phyloP scores from a whole-genome alignment of 2,329 filamentous ascomycete species.

The Aurifilum marmelostoma region DNA sequence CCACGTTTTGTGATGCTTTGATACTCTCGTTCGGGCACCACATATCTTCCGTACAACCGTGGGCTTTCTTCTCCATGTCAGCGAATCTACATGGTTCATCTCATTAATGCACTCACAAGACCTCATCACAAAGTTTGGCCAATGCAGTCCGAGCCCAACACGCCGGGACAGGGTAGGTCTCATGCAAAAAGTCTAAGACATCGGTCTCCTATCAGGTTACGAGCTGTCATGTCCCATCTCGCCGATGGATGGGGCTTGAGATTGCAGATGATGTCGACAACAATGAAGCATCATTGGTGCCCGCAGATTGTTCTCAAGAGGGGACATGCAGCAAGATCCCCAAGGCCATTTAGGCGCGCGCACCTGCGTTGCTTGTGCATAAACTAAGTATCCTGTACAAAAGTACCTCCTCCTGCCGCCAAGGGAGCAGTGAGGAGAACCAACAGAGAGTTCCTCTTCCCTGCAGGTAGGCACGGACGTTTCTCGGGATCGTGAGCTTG shows the following conservation, averaged over 20 bases:
- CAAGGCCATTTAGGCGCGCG: constrained; percentile 12
- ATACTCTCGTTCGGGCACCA: not conserved
- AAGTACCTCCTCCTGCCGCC: not conserved
- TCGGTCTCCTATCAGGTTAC: not conserved
- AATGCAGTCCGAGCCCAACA: constrained; percentile 10
- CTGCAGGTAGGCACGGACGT: constrained; percentile 19
- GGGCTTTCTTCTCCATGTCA: not conserved
- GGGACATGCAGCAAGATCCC: constrained; percentile 20
- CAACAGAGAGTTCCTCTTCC: not conserved
- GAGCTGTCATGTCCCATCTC: not conserved
- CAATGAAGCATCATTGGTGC: constrained; percentile 27
- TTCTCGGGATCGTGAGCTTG: constrained; percentile 25
- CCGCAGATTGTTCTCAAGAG: constrained; percentile 25
- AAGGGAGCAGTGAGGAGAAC: not conserved
- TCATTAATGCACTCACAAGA: not conserved
- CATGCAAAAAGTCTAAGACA: constrained; percentile 11
- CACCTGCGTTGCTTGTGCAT: not conserved
- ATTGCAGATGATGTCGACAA: constrained; percentile 26
- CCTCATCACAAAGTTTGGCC: constrained; percentile 10
- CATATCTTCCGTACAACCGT: too few species aligned
- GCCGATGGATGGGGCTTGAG: not conserved
- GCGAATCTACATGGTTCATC: not conserved
- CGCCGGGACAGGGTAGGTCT: constrained; percentile 16
- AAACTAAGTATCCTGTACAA: not conserved
- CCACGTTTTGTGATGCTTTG: not conserved